These are phyloP conservation scores for Camelina sativa DNA, from an alignment of 345 rosid species.

Conservation along the genomic window DNA sequence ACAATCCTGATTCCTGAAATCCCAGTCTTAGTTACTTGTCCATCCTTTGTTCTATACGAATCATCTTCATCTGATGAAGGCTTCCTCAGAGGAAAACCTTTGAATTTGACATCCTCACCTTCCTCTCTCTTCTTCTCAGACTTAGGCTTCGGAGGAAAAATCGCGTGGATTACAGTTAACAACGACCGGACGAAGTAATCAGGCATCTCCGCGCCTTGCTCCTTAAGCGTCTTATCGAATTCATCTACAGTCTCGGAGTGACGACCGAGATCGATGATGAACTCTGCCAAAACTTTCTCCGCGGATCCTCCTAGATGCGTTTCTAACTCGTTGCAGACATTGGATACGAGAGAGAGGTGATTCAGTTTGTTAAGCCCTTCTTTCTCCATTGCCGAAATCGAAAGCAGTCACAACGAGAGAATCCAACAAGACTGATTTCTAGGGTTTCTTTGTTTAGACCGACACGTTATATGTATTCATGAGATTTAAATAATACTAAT, in stretches of 20 bases:
- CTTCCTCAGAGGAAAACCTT: slow-evolving; percentile 72
- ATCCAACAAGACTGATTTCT: not conserved
- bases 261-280: slow-evolving; percentile 65
- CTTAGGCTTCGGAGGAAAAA: slow-evolving; percentile 65
- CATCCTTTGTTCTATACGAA: slow-evolving; percentile 56
- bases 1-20: slow-evolving; percentile 74
- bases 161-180: slow-evolving; percentile 77
- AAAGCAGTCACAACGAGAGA: not conserved
- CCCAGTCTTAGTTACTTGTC: slow-evolving; percentile 62
- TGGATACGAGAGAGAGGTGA: slow-evolving; percentile 70
- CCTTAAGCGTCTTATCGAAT: slow-evolving; percentile 71
- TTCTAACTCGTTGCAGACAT: slow-evolving; percentile 80
- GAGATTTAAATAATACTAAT: too few relatives aligned
- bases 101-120: slow-evolving; percentile 48
- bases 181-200: slow-evolving; percentile 88
- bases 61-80: slow-evolving; percentile 49
- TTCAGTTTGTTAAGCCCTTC: slow-evolving; percentile 49
- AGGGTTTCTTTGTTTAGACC: not conserved
- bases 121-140: slow-evolving; percentile 48
- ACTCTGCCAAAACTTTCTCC: slow-evolving; percentile 80
- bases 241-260: slow-evolving; percentile 67
- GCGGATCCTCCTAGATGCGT: slow-evolving; percentile 67
- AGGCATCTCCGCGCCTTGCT: slow-evolving; percentile 81
- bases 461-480: too few relatives aligned
- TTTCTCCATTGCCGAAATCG: slow-evolving; percentile 33